Conservation (phyloP, 2,329 filamentous ascomycete species). For the Scedosporium aurantiacum region DNA sequence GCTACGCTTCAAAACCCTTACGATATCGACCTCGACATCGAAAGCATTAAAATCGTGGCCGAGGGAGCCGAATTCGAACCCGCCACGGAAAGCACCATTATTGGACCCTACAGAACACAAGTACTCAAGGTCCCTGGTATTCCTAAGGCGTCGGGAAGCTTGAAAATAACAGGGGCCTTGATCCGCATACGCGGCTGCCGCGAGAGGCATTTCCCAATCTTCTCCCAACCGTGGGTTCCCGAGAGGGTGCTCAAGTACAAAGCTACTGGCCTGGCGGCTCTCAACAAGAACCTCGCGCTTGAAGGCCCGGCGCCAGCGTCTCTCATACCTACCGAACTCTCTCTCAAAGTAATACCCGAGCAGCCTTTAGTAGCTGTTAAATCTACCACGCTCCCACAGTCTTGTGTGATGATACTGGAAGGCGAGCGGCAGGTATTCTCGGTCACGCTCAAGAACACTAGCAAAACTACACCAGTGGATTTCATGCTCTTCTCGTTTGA, state of each 20-base stretch:
- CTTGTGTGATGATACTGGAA: slow-evolving; percentile 84
- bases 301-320: slow-evolving; percentile 26
- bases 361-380: slow-evolving; percentile 71
- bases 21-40: slow-evolving; percentile 83
- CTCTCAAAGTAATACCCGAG: slow-evolving; percentile 63
- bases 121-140: slow-evolving; percentile 60
- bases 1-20: slow-evolving; percentile 89
- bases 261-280: slow-evolving; percentile 52
- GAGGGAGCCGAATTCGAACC: slow-evolving; percentile 65
- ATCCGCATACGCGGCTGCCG: slow-evolving; percentile 74
- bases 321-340: slow-evolving; percentile 40
- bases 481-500: slow-evolving; percentile 81
- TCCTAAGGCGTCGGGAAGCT: slow-evolving; percentile 53
- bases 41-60: slow-evolving; percentile 64
- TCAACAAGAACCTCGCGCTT: slow-evolving; percentile 33
- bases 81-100: slow-evolving; percentile 48
- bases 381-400: slow-evolving; percentile 68
- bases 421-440: slow-evolving; percentile 72
- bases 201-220: slow-evolving; percentile 74
- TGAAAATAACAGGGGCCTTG: slow-evolving; percentile 67
- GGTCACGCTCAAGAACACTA: slow-evolving; percentile 71
- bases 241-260: slow-evolving; percentile 65
- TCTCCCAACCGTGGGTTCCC: slow-evolving; percentile 64
- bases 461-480: slow-evolving; percentile 59
- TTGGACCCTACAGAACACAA: slow-evolving; percentile 77